Conservation (phyloP, 1,284 basidiomycete genomes). For the Xerocomus cyaneibrunnescens region DNA sequence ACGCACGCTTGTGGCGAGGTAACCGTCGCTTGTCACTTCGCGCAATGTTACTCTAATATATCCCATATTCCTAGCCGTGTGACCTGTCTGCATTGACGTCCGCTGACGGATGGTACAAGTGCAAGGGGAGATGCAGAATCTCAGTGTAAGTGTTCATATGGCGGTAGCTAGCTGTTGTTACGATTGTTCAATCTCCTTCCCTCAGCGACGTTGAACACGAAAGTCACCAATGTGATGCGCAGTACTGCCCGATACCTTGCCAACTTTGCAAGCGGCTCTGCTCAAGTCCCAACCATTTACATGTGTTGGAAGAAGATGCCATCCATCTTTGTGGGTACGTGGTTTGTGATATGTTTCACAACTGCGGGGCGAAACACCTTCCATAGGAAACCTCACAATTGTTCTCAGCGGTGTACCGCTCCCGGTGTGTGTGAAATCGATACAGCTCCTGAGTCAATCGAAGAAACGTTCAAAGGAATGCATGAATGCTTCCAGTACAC, state of each 20-base stretch:
- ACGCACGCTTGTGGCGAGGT: conserved; percentile 57
- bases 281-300: conserved; percentile 47
- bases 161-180: neutral
- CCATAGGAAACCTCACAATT: conserved; percentile 45
- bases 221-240: conserved; percentile 47
- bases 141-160: conserved; percentile 39
- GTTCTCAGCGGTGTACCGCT: conserved; percentile 42
- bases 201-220: conserved; percentile 46
- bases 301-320: conserved; percentile 42
- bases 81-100: conserved; percentile 35
- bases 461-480: conserved; percentile 50
- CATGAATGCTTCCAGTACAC: conserved; percentile 48
- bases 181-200: neutral
- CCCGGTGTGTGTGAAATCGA: conserved; percentile 55
- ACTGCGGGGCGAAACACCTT: neutral
- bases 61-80: conserved; percentile 42
- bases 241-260: conserved; percentile 51
- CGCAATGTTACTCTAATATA: neutral
- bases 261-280: conserved; percentile 53
- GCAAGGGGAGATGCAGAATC: conserved; percentile 43
- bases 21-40: conserved; percentile 3
- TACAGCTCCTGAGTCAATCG: conserved; percentile 51
- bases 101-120: conserved; percentile 38
- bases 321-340: conserved; percentile 61
- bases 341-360: conserved; percentile 20